Percentiles rank a stretch among this genome's conserved stretches.
Conservation (phyloP, 2,329 filamentous ascomycete species). For the Colletotrichum cuscutae region DNA sequence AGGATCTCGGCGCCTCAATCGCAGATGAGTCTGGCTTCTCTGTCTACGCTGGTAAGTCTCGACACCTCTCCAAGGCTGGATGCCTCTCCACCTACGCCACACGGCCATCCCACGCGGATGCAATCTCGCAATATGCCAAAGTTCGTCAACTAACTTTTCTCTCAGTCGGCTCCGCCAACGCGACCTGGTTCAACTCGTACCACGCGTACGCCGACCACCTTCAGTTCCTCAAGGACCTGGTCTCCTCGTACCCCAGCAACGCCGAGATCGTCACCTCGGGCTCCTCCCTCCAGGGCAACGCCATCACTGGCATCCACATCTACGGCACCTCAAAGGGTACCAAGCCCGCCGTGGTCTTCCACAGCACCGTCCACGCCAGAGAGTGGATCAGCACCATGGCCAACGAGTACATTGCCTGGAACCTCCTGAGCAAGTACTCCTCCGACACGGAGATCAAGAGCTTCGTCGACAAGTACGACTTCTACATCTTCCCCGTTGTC, state of each 20-base stretch:
- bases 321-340: conserved; percentile 50
- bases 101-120: no score
- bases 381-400: conserved; percentile 59
- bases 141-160: not conserved
- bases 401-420: conserved; percentile 58
- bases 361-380: conserved; percentile 61
- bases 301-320: conserved; percentile 67
- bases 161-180: conserved; percentile 34
- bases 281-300: conserved; percentile 50
- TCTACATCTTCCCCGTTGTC: conserved; percentile 66
- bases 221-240: conserved; percentile 51
- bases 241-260: conserved; percentile 47
- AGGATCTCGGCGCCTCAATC: conserved; percentile 52
- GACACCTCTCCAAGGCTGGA: not conserved
- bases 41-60: conserved; percentile 37
- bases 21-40: conserved; percentile 46
- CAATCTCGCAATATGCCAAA: no score
- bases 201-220: conserved; percentile 57
- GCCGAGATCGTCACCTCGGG: conserved; percentile 55
- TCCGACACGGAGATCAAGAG: conserved; percentile 43
- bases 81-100: no score
- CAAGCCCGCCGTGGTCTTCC: conserved; percentile 57
- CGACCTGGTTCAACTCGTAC: conserved; percentile 57
- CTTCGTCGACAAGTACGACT: conserved; percentile 67
- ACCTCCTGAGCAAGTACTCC: conserved; percentile 52